Evolutionary conservation across 441 rosid species (phyloP), one percentile per base, ranked within the genome.

Genomic region (Syzygium syzygioides): DNA sequence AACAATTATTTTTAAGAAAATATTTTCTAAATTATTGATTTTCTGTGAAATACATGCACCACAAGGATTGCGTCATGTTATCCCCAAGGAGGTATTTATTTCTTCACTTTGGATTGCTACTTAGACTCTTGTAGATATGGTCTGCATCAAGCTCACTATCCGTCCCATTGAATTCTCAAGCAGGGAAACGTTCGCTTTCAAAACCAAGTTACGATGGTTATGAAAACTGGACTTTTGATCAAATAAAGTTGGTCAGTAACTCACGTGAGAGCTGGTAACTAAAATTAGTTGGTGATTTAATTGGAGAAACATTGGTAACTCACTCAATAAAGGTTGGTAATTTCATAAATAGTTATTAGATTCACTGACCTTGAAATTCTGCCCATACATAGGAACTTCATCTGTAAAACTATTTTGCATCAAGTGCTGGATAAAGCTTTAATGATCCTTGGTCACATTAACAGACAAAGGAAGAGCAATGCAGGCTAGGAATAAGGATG

Each of bases 1-100:
- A 0, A 34, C 12, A 32, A 66, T 18, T 66, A 32, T 18, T 68
- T 9, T 18, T 68, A 32, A 1, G 0, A 68, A 55, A 32, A 34
- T 32, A 18, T 34, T 68, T 9, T 68, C 5, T 6, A 4, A 18
- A 32, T 68, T 1, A 5, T 19, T 68, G 0, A 32, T 32, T 32
- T 9, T 19, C 25, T 68, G 0, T 68, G 26, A 34, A 68, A 11
- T 68, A 9, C 9, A 0, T 0, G 7, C 26, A 12, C 60, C 60
- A 56, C 26, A 59, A 3, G 30, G 12, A 30, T 25, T 9, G 7
- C 13, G 15, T 59, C 14, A 11, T 59, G 11, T 59, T 59, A 26
- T 1, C 15, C 45, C 1, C 28, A 1, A 37, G 7, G 13, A 37
- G 9, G 37, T 11, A 20, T 37, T 71, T 18, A 2, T 71, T 71